Percentiles rank a stretch among this genome's conserved stretches.
phyloP scores from a whole-genome alignment of 2,329 filamentous ascomycete species.

The Polytolypa hystricis region DNA sequence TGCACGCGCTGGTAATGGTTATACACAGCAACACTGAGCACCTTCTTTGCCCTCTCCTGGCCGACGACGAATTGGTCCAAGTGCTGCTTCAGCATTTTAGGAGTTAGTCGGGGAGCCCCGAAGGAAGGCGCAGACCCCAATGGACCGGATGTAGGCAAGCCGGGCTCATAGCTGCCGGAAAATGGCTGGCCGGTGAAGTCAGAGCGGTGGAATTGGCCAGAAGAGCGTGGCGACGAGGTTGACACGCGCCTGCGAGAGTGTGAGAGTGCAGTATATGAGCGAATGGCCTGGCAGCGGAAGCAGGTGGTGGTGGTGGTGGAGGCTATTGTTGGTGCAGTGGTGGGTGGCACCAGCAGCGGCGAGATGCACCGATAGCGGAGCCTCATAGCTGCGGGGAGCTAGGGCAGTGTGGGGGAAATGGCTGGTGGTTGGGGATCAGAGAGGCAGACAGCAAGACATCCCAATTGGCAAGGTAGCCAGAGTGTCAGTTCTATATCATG shows the following conservation, averaged over 20 bases:
- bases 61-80: constrained; percentile 95
- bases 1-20: constrained; percentile 91
- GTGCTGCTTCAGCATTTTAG: constrained; percentile 66
- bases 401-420: too few relatives aligned
- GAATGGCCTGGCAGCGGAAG: constrained; percentile 29
- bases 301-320: constrained; percentile 7
- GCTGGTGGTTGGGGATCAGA: too few relatives aligned
- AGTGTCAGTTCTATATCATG: too few relatives aligned
- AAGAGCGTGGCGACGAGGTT: constrained; percentile 27
- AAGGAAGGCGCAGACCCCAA: constrained; percentile 47
- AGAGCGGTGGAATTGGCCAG: constrained; percentile 45
- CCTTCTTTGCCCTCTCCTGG: constrained; percentile 85
- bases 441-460: too few relatives aligned
- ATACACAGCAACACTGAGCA: constrained; percentile 84
- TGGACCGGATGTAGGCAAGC: constrained; percentile 51
- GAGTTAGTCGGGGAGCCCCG: constrained; percentile 48
- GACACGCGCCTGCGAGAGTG: constrained; percentile 22
- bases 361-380: constrained; percentile 6
- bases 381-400: constrained; percentile 5
- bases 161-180: constrained; percentile 52
- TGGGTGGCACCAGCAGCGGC: constrained; percentile 5
- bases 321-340: too few relatives aligned
- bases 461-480: too few relatives aligned
- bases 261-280: constrained; percentile 29
- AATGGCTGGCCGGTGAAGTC: constrained; percentile 54